These are phyloP conservation scores for Cyclocybe cylindracea DNA, from an alignment of 768 basidiomycete genomes.

Conservation along the genomic window DNA sequence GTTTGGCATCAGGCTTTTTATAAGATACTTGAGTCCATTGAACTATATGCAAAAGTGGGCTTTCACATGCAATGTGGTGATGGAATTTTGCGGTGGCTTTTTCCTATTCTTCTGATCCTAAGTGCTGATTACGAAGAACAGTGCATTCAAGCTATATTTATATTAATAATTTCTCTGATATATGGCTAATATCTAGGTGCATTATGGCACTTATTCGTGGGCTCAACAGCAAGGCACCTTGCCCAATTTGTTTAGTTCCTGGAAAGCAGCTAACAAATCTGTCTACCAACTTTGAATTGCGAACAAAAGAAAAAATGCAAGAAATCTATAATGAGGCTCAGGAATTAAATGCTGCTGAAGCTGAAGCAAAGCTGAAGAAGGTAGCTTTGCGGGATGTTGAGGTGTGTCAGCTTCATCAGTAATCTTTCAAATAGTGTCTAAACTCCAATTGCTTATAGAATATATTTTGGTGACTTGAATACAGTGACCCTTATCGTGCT, in stretches of 20 bases:
- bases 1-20: conserved; percentile 40
- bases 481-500: conserved; percentile 32
- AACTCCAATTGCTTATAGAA: conserved; percentile 28
- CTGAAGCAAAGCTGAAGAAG: conserved; percentile 10
- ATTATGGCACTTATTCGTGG: conserved; percentile 38
- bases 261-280: conserved; percentile 9
- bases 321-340: conserved; percentile 1
- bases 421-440: conserved; percentile 15
- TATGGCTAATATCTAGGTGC: conserved; percentile 18
- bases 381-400: conserved; percentile 2
- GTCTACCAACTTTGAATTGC: not conserved
- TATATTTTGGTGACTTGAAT: conserved; percentile 35
- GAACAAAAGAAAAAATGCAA: conserved; percentile 3
- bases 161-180: not conserved
- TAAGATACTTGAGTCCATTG: conserved; percentile 29
- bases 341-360: not conserved
- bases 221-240: conserved; percentile 24
- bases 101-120: conserved; percentile 37
- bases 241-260: conserved; percentile 35
- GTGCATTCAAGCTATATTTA: conserved; percentile 22
- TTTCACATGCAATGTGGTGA: conserved; percentile 12
- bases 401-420: conserved; percentile 18
- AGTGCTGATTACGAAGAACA: conserved; percentile 48
- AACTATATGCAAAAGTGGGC: conserved; percentile 8
- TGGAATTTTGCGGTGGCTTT: conserved; percentile 26